These are phyloP conservation scores for Rutstroemia sp. DNA, from an alignment of 2,329 filamentous ascomycete genomes.

Conservation along the genomic window DNA sequence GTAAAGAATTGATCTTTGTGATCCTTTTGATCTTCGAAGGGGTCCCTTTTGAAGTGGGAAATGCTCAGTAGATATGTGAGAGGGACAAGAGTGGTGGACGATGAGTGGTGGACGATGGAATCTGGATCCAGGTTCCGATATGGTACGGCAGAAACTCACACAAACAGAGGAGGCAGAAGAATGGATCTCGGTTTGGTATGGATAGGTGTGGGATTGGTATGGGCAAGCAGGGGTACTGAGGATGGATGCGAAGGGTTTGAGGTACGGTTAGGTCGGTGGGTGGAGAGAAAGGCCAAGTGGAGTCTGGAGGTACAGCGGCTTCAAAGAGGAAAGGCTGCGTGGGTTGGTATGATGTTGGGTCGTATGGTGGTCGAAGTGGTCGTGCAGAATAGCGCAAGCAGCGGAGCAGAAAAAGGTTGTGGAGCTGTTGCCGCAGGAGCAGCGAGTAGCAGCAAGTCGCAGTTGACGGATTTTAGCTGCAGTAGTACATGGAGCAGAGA, in stretches of 20 bases:
- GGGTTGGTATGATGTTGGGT: neutral
- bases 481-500: too few relatives aligned
- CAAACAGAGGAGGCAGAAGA: constrained; percentile 1
- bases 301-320: too few relatives aligned
- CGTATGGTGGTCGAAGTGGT: constrained; percentile 3
- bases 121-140: constrained; percentile 6
- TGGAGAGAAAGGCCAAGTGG: neutral
- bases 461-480: neutral
- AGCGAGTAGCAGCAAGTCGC: neutral
- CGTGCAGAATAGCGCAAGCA: constrained; percentile 1
- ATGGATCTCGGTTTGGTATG: neutral
- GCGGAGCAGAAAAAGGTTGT: neutral
- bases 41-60: neutral
- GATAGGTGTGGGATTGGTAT: neutral
- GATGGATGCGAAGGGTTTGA: neutral
- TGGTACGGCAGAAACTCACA: neutral
- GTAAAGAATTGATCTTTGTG: neutral
- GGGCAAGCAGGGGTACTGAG: neutral
- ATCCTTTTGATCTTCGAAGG: neutral
- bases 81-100: constrained; percentile 3
- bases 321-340: too few relatives aligned
- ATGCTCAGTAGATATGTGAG: constrained; percentile 10
- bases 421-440: neutral
- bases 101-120: neutral
- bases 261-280: neutral